Conservation (phyloP, 495 filamentous ascomycete genomes). For the Neohortaea acidophila region DNA sequence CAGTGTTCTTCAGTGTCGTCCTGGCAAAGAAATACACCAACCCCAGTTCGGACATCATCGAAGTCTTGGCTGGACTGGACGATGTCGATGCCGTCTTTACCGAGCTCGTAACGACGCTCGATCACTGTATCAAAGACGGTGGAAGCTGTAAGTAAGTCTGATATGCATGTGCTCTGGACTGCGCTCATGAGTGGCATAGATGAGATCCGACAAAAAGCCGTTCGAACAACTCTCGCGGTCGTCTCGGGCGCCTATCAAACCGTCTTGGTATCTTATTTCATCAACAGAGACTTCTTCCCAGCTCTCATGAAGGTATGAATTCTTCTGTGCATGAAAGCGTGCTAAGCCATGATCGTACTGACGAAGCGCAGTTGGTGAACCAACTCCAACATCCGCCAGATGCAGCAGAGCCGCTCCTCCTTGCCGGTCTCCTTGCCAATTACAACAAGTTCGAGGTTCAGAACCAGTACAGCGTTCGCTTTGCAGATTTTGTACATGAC, state of each 20-base stretch:
- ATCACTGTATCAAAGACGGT: constrained; percentile 66
- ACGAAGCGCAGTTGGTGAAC: constrained; percentile 55
- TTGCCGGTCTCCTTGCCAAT: constrained; percentile 83
- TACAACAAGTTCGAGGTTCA: constrained; percentile 99
- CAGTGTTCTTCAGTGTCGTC: constrained; percentile 65
- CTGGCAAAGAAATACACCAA: constrained; percentile 88
- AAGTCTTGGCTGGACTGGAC: constrained; percentile 72
- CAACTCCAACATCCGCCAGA: constrained; percentile 50
- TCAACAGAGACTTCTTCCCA: constrained; percentile 85
- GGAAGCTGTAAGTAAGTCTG: constrained; percentile 41
- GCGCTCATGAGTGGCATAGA: constrained; percentile 31
- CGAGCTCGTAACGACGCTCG: constrained; percentile 72
- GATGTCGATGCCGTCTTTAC: constrained; percentile 72
- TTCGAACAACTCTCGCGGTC: constrained; percentile 66
- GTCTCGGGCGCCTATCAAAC: constrained; percentile 91
- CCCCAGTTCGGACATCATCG: constrained; percentile 87
- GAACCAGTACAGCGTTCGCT: constrained; percentile 84
- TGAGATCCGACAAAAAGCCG: constrained; percentile 60
- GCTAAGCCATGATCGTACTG: no score
- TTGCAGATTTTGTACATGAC: constrained; percentile 98
- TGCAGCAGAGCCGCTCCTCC: constrained; percentile 58
- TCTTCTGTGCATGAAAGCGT: no score
- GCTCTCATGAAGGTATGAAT: constrained; percentile 73
- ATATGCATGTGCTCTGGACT: background rate
- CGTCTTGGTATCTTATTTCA: constrained; percentile 84